Conservation (phyloP, 2,329 filamentous ascomycete genomes). For the Colletotrichum musae region DNA sequence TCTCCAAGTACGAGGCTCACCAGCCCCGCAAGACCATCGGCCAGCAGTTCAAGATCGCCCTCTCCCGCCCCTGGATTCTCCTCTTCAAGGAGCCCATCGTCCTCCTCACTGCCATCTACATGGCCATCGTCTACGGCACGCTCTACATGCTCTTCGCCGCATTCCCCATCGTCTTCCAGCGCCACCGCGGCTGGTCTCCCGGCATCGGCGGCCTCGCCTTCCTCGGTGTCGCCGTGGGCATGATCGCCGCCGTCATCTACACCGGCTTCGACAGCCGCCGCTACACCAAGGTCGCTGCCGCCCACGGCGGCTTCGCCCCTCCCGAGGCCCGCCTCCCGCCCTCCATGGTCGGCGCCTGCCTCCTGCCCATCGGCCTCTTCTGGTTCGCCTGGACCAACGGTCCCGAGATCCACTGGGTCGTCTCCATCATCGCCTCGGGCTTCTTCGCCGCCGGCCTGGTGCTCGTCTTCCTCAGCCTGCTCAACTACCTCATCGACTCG, state of each 20-base stretch:
- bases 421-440: slow-evolving; percentile 54
- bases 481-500: slow-evolving; percentile 70
- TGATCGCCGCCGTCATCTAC: slow-evolving; percentile 68
- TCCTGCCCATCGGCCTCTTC: slow-evolving; percentile 68
- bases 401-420: slow-evolving; percentile 64
- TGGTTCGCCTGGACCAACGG: slow-evolving; percentile 72
- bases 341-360: slow-evolving; percentile 68
- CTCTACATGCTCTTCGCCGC: slow-evolving; percentile 73
- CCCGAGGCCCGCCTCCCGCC: slow-evolving; percentile 71
- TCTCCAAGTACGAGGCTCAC: slow-evolving; percentile 63
- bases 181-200: slow-evolving; percentile 69
- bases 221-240: slow-evolving; percentile 78
- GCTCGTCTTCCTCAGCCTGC: slow-evolving; percentile 67
- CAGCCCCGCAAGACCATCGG: slow-evolving; percentile 50
- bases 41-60: slow-evolving; percentile 60
- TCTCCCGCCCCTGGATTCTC: slow-evolving; percentile 75
- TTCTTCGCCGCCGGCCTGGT: slow-evolving; percentile 58
- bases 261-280: slow-evolving; percentile 61
- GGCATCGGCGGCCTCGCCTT: slow-evolving; percentile 76
- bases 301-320: slow-evolving; percentile 63
- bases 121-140: slow-evolving; percentile 73
- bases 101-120: slow-evolving; percentile 74
- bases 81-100: slow-evolving; percentile 81
- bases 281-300: slow-evolving; percentile 56
- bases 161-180: slow-evolving; percentile 77